phyloP scores from a whole-genome alignment of 179 eudicot genomes.

The Beta corolliflora region DNA sequence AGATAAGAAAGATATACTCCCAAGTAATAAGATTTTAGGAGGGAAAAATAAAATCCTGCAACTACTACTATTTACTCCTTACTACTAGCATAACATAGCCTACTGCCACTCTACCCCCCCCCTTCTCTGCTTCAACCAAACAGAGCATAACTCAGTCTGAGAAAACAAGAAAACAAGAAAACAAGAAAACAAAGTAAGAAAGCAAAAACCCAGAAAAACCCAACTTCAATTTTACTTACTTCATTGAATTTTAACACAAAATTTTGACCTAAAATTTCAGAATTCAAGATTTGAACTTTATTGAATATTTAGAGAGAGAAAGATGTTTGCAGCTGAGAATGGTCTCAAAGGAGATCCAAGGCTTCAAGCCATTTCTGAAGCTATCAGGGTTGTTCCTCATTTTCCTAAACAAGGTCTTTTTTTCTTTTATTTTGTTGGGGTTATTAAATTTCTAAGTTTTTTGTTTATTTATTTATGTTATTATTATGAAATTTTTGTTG shows the following conservation, averaged over 20 bases:
- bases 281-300: slow-evolving; percentile 15
- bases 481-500: too few relatives aligned
- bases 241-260: background rate
- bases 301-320: slow-evolving; percentile 24
- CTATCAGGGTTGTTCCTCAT: slow-evolving; percentile 80
- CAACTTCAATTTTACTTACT: background rate
- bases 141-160: background rate
- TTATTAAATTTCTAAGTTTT: background rate
- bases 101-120: slow-evolving; percentile 15
- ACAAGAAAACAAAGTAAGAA: background rate
- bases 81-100: slow-evolving; percentile 2
- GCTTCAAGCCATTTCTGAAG: slow-evolving; percentile 78
- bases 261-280: background rate
- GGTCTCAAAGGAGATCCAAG: slow-evolving; percentile 90
- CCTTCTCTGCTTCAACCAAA: slow-evolving; percentile 3
- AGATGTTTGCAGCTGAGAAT: slow-evolving; percentile 91
- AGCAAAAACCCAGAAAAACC: slow-evolving; percentile 7
- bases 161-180: too few relatives aligned
- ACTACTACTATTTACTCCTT: background rate
- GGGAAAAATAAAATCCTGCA: slow-evolving; percentile 17
- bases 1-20: background rate
- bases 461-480: too few relatives aligned
- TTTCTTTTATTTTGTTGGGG: background rate
- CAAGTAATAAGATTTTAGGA: background rate
- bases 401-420: slow-evolving; percentile 75